Evolutionary conservation across 768 basidiomycete genomes (phyloP).

Genomic region (Dictyophora rubrovolvata): DNA sequence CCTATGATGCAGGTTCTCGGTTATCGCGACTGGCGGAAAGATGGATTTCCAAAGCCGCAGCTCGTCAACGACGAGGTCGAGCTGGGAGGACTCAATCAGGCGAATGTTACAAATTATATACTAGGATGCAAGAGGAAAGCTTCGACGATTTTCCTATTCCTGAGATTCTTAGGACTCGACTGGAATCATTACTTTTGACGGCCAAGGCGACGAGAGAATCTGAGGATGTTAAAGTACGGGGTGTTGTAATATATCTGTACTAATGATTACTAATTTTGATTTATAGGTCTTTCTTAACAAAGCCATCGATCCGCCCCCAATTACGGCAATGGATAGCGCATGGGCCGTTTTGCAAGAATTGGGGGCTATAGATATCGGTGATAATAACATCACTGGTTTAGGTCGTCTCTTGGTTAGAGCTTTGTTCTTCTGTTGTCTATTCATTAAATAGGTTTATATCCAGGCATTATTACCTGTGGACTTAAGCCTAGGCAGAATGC

Average conservation of each 20-base stretch:
- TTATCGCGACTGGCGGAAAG: slow-evolving; percentile 70
- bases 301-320: slow-evolving; percentile 77
- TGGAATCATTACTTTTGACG: slow-evolving; percentile 72
- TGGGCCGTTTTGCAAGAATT: slow-evolving; percentile 64
- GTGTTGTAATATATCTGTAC: background rate
- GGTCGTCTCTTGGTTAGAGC: slow-evolving; percentile 63
- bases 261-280: slow-evolving; percentile 12
- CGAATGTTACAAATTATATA: slow-evolving; percentile 83
- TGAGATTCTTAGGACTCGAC: slow-evolving; percentile 78
- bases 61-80: slow-evolving; percentile 76
- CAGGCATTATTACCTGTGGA: slow-evolving; percentile 84
- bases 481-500: slow-evolving; percentile 86
- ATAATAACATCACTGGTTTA: slow-evolving; percentile 58
- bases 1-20: slow-evolving; percentile 56
- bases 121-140: slow-evolving; percentile 53
- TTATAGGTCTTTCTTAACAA: slow-evolving; percentile 50
- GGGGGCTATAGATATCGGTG: slow-evolving; percentile 60
- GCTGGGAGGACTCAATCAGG: slow-evolving; percentile 82
- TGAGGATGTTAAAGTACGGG: slow-evolving; percentile 60
- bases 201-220: slow-evolving; percentile 73
- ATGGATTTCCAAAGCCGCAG: slow-evolving; percentile 72
- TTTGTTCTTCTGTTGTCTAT: background rate
- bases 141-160: slow-evolving; percentile 71
- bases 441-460: slow-evolving; percentile 4
- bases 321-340: slow-evolving; percentile 66